phyloP scores from a whole-genome alignment of 2,329 filamentous ascomycete genomes.

The Hymenoscyphus fraxineus region DNA sequence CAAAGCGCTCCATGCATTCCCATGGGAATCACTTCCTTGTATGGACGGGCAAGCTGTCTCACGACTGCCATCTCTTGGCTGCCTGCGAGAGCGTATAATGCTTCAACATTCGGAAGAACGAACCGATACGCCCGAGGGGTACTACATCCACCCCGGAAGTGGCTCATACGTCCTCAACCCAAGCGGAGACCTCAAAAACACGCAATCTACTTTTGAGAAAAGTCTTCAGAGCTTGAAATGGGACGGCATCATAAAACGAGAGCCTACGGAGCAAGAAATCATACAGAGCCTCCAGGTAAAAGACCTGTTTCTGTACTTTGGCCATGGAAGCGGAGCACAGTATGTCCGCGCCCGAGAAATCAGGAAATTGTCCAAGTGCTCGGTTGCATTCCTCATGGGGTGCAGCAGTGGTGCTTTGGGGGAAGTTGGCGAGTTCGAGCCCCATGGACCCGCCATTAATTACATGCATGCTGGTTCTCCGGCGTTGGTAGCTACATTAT shows the following conservation, averaged over 20 bases:
- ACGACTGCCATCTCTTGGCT: slow-evolving; percentile 80
- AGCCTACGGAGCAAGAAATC: slow-evolving; percentile 76
- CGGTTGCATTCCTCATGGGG: slow-evolving; percentile 86
- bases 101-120: slow-evolving; percentile 21
- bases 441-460: slow-evolving; percentile 84
- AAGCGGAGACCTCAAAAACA: slow-evolving; percentile 74
- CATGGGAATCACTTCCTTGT: slow-evolving; percentile 93
- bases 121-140: slow-evolving; percentile 38
- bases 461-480: slow-evolving; percentile 87
- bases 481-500: slow-evolving; percentile 86
- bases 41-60: slow-evolving; percentile 76
- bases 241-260: slow-evolving; percentile 63
- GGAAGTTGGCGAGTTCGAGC: slow-evolving; percentile 83
- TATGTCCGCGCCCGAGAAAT: slow-evolving; percentile 86
- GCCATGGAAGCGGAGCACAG: slow-evolving; percentile 90
- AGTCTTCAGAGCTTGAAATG: slow-evolving; percentile 66
- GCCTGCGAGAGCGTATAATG: slow-evolving; percentile 71
- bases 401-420: slow-evolving; percentile 81
- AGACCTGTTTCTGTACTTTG: slow-evolving; percentile 86
- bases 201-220: slow-evolving; percentile 69
- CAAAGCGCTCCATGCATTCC: slow-evolving; percentile 84
- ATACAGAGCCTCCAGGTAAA: slow-evolving; percentile 60
- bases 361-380: slow-evolving; percentile 71
- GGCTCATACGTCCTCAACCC: slow-evolving; percentile 89
- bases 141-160: slow-evolving; percentile 51